Evolutionary conservation across 2,329 filamentous ascomycete genomes (phyloP), one percentile per base, ranked within the genome.

Genomic region (Trichoderma arundinaceum): DNA sequence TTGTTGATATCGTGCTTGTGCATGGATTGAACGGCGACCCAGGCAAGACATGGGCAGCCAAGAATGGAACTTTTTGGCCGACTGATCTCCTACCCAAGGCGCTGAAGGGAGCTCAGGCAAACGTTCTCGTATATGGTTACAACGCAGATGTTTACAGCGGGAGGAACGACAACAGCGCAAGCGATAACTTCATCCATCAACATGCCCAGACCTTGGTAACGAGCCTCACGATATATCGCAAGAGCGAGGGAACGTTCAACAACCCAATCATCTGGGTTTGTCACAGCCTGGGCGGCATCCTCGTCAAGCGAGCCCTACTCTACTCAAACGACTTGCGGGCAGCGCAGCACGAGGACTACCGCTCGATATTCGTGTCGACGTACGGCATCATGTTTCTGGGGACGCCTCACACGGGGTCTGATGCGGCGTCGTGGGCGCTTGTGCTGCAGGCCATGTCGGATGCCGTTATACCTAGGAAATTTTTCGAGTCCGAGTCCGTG

Each of bases 371-470:
- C 70, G 84, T 92, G 9, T 92, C 89, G 1, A 93, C 91, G 0
- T 93, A 89, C 72, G 91, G 88, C 28, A 86, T 93, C 65, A 82
- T 93, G 39, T 94, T 94, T 74, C 82, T 94, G 33, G 91, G 90
- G 13, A 94, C 91, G 13, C 91, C 91, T 7, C 91, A 93, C 74
- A 86, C 83, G 17, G 90, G 90, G 8, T 87, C 89, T 1, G 88
- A 88, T 68, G 77, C 88, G 1, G 90, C 90, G 1, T 83, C 85
- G 71, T 92, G 89, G 89, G 90, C 86, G 0, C 77, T 84, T 10
- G 79, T 90, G 63, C 78, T 92, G 39, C 89, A 92, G 75, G 84
- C 83, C 68, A 90, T 92, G 80, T 86, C 87, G 58, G 83, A 85
- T 61, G 84, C 85, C 0, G 82, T 92, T 15, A 74, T 91, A 10